Evolutionary conservation across 2,329 filamentous ascomycete genomes (phyloP).

Genomic region (Fusarium sp.): DNA sequence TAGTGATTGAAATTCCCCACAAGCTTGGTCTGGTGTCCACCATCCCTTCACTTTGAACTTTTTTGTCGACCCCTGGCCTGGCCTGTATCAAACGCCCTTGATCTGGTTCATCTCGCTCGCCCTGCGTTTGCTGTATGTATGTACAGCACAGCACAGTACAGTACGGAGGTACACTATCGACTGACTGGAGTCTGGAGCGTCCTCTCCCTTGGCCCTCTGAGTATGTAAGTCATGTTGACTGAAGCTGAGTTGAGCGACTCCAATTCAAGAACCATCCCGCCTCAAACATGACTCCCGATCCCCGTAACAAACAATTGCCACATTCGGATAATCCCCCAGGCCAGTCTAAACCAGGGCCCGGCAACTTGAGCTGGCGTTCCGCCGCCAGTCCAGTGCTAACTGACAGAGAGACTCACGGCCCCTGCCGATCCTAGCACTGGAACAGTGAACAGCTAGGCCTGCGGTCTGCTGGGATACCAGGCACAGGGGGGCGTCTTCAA

Average conservation of each 20-base stretch:
- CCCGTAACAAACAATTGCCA: constrained; percentile 32
- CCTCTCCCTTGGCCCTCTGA: constrained; percentile 4
- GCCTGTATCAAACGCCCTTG: constrained; percentile 42
- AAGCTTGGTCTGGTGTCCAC: constrained; percentile 29
- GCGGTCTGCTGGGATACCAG: constrained; percentile 15
- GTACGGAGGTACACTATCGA: background rate
- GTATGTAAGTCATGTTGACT: constrained; percentile 9
- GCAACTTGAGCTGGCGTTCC: constrained; percentile 33
- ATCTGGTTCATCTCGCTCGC: constrained; percentile 44
- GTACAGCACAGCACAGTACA: constrained; percentile 2
- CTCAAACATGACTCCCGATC: constrained; percentile 25
- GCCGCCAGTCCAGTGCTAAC: constrained; percentile 32
- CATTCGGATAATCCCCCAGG: constrained; percentile 11
- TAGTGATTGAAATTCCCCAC: constrained; percentile 43
- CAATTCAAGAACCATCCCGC: constrained; percentile 8
- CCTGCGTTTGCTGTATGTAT: constrained; percentile 26
- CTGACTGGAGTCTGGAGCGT: background rate
- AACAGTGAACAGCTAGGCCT: constrained; percentile 19
- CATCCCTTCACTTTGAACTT: constrained; percentile 33
- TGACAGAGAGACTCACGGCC: constrained; percentile 40
- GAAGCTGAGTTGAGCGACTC: background rate
- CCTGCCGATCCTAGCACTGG: constrained; percentile 46
- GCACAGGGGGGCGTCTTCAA: constrained; percentile 34
- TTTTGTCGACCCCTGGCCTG: constrained; percentile 34
- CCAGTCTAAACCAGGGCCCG: constrained; percentile 25